Conservation (phyloP, 805 yeast species). For the Candida jianshihensis region DNA sequence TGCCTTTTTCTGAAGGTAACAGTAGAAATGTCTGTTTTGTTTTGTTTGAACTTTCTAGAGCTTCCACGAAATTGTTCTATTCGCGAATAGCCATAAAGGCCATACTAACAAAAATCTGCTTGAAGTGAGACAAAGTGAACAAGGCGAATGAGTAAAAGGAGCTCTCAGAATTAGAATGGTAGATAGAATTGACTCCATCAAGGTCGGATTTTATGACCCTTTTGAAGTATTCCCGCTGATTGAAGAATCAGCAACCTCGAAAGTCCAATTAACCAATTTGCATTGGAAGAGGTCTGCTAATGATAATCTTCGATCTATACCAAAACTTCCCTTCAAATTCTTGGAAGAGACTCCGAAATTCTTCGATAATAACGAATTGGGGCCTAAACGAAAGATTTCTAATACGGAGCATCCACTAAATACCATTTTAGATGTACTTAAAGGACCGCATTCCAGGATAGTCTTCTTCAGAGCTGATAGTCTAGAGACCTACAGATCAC, state of each 20-base stretch:
- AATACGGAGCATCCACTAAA: slow-evolving; percentile 1
- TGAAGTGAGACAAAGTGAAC: not conserved
- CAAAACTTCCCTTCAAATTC: slow-evolving; percentile 45
- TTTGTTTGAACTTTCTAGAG: too few relatives aligned
- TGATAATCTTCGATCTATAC: slow-evolving; percentile 57
- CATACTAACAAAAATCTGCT: too few relatives aligned
- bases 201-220: slow-evolving; percentile 69
- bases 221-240: slow-evolving; percentile 48
- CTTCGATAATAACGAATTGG: slow-evolving; percentile 12
- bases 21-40: too few relatives aligned
- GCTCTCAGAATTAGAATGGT: not conserved
- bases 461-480: slow-evolving; percentile 63
- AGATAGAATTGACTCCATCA: slow-evolving; percentile 4
- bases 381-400: not conserved
- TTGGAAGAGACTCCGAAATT: slow-evolving; percentile 49
- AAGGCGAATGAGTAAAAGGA: not conserved
- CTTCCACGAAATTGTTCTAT: too few relatives aligned
- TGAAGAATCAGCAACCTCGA: slow-evolving; percentile 33
- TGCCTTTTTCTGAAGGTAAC: too few relatives aligned
- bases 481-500: slow-evolving; percentile 68
- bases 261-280: slow-evolving; percentile 53
- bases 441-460: slow-evolving; percentile 50
- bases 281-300: slow-evolving; percentile 55
- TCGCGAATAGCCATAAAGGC: too few relatives aligned
- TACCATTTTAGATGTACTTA: slow-evolving; percentile 6